Base-by-base conservation (phyloP, 2,329 filamentous ascomycete genomes). In the Cladosporium sp. region DNA sequence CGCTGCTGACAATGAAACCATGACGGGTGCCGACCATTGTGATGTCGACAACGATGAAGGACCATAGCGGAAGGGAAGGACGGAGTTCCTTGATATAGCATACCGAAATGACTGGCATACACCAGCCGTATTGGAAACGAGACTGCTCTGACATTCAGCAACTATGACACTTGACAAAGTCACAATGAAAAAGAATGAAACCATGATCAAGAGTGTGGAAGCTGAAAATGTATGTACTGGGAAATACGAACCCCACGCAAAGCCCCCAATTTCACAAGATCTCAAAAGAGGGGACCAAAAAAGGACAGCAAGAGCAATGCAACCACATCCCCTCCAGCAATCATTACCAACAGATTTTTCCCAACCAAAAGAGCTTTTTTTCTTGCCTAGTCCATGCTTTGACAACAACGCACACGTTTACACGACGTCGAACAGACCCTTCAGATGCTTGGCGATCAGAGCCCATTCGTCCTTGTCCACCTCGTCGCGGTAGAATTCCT, bases 401-500 rank as follows among this genome's bases (percentile, higher is more conserved):
- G 26, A 30, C 51, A 18, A 21, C 51, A 8, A 30, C 25, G 39
- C 39, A 39, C 30, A 32, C 56, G 28, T 67, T 82, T 85, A 93
- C 73, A 84, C 84, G 25, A 79, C 91, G 79, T 98, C 95, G 77
- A 98, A 97, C 71, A 96, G 77, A 48, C 91, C 89, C 87, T 99
- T 99, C 76, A 99, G 83, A 39, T 75, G 72, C 85, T 97, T 96
- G 80, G 94, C 91, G 76, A 99, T 92, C 69, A 99, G 84, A 75
- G 87, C 84, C 95, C 95, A 99, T 81, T 99, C 95, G 13, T 98
- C 95, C 80, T 91, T 94, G 58, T 85, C 86, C 49, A 97, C 92
- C 67, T 97, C 93, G 65, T 88, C 83, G 65, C 93, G 86, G 82
- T 97, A 99, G 78, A 92, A 97, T 76, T 97, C 92, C 85, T 99